Evolutionary conservation across 257 asterid genomes (phyloP), one percentile per base, ranked within the genome.

Genomic region (Cynanchum wilfordii): DNA sequence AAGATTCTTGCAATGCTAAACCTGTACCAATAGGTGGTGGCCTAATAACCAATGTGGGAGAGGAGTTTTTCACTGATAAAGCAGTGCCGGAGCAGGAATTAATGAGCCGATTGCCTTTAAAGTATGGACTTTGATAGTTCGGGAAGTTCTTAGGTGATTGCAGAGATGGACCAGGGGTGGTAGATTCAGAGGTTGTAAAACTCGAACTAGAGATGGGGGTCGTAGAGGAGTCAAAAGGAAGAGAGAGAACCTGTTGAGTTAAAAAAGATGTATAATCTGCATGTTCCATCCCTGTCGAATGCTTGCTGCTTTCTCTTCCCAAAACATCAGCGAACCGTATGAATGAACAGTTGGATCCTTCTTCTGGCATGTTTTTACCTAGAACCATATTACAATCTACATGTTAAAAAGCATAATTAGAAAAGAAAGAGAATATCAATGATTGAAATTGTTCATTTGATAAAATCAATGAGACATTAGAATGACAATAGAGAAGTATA

Each of bases 1-100:
- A 66, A 20, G 57, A 16, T 42, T 66, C 70, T 73, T 56, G 87
- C 57, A 77, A 62, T 10, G 47, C 73, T 51, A 76, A 70, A 77
- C 68, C 72, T 42, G 72, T 73, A 36, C 71, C 75, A 60, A 78
- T 75, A 72, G 89, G 82, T 68, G 96, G 97, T 10, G 97, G 96
- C 75, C 90, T 83, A 74, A 89, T 85, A 80, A 90, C 90, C 81
- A 87, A 87, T n/a, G 89, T 66, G 73, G 95, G 86, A 38, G 93
- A 82, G 74, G 92, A 69, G 78, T 88, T 90, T 36, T 56, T 64
- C 24, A 73, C 75, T 59, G 93, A 79, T n/a, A 73, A 54, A 49
- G 85, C 84, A 76, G 82, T 85, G 56, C 75, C 60, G 71, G 69
- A 76, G 71, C 84, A 73, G 19, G 84, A 69, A 78, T 76, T 89